Evolutionary conservation across 257 asterid species (phyloP).

Genomic region (Forsythia viridissima): DNA sequence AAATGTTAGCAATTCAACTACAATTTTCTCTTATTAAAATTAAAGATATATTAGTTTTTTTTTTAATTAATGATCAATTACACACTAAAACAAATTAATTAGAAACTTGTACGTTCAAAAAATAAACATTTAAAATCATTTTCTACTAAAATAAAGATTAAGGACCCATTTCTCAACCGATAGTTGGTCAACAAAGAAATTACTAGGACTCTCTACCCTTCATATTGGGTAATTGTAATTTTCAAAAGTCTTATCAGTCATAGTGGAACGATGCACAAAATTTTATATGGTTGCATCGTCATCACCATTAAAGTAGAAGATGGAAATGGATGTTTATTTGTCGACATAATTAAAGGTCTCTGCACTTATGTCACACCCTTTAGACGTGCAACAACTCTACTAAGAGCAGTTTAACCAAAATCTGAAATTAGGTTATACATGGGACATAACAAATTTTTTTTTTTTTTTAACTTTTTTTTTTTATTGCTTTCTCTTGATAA

Average conservation of each 20-base stretch:
- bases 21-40: too few relatives aligned
- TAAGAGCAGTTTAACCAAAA: not conserved
- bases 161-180: too few relatives aligned
- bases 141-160: too few relatives aligned
- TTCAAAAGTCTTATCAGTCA: not conserved
- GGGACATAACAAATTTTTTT: too few relatives aligned
- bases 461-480: too few relatives aligned
- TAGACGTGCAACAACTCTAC: not conserved
- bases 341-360: not conserved
- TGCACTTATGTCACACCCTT: not conserved
- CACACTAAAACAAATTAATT: too few relatives aligned
- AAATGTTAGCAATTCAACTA: too few relatives aligned
- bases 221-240: not conserved
- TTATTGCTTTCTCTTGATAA: too few relatives aligned
- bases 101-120: too few relatives aligned
- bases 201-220: not conserved
- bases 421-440: not conserved
- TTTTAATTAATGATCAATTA: too few relatives aligned
- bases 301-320: not conserved
- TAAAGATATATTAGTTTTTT: too few relatives aligned
- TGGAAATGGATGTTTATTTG: not conserved
- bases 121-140: too few relatives aligned
- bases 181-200: slow-evolving; percentile 10
- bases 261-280: not conserved
- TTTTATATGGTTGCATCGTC: not conserved